Percentiles rank a stretch among this genome's conserved stretches.
phyloP scores from a whole-genome alignment of 2,329 filamentous ascomycete species.

The Ustulina deusta region DNA sequence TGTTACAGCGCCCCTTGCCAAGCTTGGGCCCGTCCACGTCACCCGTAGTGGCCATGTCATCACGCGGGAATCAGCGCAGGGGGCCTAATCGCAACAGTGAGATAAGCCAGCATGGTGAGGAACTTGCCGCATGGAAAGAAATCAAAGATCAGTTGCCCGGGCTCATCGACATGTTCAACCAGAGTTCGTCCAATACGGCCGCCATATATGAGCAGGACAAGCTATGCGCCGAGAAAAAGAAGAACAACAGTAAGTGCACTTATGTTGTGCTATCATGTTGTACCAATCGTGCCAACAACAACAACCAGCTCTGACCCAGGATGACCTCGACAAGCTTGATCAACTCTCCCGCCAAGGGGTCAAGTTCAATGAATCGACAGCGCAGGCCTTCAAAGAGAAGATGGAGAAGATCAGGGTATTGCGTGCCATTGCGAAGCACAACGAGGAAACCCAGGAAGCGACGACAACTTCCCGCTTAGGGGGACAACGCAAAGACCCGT shows the following conservation, averaged over 20 bases:
- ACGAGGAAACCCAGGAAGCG: conserved; percentile 54
- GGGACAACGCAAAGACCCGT: conserved; percentile 51
- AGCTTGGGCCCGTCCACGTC: background rate
- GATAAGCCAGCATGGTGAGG: conserved; percentile 56
- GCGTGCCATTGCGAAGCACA: conserved; percentile 51
- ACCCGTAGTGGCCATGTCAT: conserved; percentile 44
- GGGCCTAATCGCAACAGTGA: conserved; percentile 55
- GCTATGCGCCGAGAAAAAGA: conserved; percentile 54
- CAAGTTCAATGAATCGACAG: conserved; percentile 48
- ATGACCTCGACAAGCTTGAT: conserved; percentile 53
- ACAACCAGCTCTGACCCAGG: conserved; percentile 46
- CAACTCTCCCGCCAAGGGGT: conserved; percentile 51
- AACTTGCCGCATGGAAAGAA: conserved; percentile 57
- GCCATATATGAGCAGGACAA: conserved; percentile 56
- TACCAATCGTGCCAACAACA: conserved; percentile 46
- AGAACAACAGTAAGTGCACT: conserved; percentile 49
- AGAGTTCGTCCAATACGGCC: conserved; percentile 55
- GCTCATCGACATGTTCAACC: conserved; percentile 55
- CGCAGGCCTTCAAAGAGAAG: conserved; percentile 38
- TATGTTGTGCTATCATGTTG: conserved; percentile 26
- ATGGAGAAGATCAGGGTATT: conserved; percentile 56
- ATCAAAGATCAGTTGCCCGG: conserved; percentile 54
- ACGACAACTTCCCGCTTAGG: conserved; percentile 46
- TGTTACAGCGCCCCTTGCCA: conserved; percentile 7
- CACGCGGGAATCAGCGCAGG: conserved; percentile 50